Percentiles rank a stretch among this genome's conserved stretches.
phyloP scores from a whole-genome alignment of 768 basidiomycete species.

The Glaciozyma antarctica region DNA sequence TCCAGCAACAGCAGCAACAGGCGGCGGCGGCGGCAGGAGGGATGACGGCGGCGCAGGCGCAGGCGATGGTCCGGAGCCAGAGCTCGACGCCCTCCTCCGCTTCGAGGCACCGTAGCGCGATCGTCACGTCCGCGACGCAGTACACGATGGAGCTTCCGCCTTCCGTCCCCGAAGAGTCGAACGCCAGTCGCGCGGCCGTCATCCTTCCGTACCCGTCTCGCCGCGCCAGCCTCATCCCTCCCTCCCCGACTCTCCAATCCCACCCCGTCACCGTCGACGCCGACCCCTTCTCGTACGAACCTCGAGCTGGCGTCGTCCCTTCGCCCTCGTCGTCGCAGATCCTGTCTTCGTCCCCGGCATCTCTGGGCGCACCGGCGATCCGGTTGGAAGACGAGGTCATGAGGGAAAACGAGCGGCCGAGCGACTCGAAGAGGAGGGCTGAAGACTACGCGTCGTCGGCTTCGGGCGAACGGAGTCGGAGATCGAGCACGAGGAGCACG shows the following conservation, averaged over 20 bases:
- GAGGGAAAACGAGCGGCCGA: constrained; percentile 6
- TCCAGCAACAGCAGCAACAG: constrained; percentile 30
- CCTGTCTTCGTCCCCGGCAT: constrained; percentile 19
- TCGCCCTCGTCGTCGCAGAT: constrained; percentile 12
- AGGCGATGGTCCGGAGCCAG: constrained; percentile 34
- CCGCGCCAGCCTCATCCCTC: constrained; percentile 18
- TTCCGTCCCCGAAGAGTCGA: constrained; percentile 5
- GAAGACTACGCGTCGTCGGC: not conserved
- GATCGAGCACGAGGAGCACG: not conserved
- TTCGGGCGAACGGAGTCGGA: not conserved
- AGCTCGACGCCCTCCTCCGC: constrained; percentile 20
- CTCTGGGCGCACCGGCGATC: not conserved
- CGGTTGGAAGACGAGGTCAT: constrained; percentile 15
- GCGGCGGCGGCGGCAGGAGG: constrained; percentile 22
- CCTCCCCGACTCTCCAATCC: constrained; percentile 13
- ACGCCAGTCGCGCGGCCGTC: not conserved
- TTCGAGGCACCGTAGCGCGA: constrained; percentile 23
- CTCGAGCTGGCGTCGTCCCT: not conserved
- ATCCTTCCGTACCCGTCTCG: constrained; percentile 2
- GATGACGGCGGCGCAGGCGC: constrained; percentile 6
- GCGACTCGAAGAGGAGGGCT: not conserved
- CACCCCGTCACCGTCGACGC: constrained; percentile 25
- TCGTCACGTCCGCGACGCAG: constrained; percentile 21
- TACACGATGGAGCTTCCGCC: constrained; percentile 10
- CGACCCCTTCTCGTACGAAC: constrained; percentile 29